These are phyloP conservation scores for Zasmidium citrigriseum DNA, from an alignment of 2,329 filamentous ascomycete species.

Conservation along the genomic window DNA sequence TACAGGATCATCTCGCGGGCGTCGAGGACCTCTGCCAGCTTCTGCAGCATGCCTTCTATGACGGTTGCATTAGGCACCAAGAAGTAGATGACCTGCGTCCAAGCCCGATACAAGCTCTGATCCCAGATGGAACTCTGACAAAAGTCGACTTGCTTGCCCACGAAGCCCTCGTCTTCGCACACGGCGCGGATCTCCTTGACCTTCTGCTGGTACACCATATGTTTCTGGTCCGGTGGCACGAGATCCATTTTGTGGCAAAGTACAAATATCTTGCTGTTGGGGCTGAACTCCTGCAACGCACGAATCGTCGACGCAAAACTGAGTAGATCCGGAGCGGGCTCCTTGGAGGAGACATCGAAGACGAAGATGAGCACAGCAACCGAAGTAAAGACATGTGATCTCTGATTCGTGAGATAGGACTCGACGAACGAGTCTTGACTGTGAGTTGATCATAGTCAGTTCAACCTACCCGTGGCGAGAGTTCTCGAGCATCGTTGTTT, in stretches of 20 bases:
- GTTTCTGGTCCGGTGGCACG: slow-evolving; percentile 76
- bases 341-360: slow-evolving; percentile 95
- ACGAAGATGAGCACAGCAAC: slow-evolving; percentile 98
- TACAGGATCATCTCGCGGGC: slow-evolving; percentile 94
- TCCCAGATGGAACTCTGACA: slow-evolving; percentile 99
- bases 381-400: slow-evolving; percentile 93
- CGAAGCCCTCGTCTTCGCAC: slow-evolving; percentile 62
- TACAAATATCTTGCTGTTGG: slow-evolving; percentile 81
- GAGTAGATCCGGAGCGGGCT: slow-evolving; percentile 88
- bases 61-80: slow-evolving; percentile 89
- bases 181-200: slow-evolving; percentile 75
- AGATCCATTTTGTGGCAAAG: slow-evolving; percentile 99
- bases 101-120: slow-evolving; percentile 95
- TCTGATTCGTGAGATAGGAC: slow-evolving; percentile 94
- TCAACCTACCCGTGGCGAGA: neutral
- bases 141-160: slow-evolving; percentile 65
- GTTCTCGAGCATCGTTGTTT: neutral
- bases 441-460: slow-evolving; percentile 18
- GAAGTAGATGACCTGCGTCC: slow-evolving; percentile 97
- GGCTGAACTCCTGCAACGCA: slow-evolving; percentile 83
- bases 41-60: slow-evolving; percentile 82
- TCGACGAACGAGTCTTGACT: slow-evolving; percentile 98
- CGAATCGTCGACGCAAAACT: slow-evolving; percentile 90
- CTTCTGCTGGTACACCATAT: slow-evolving; percentile 81
- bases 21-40: slow-evolving; percentile 81